Percentiles rank a stretch among this genome's conserved stretches.
These are phyloP conservation scores for Ogataea paraovalis DNA, from an alignment of 805 yeast genomes.

Conservation along the genomic window DNA sequence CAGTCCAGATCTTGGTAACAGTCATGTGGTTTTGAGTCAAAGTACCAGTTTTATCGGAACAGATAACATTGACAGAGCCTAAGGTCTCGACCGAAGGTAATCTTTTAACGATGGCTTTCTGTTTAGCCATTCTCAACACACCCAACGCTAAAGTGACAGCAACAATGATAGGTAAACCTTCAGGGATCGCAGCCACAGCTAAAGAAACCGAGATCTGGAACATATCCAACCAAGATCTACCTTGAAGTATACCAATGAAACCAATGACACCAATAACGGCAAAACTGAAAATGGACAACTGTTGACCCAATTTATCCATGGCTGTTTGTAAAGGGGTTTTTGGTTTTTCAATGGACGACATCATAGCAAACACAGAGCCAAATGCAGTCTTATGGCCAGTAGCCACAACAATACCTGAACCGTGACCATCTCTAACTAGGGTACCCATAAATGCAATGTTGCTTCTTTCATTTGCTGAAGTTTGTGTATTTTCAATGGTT, in stretches of 20 bases:
- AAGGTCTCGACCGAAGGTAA: constrained; percentile 93
- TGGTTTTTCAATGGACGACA: constrained; percentile 93
- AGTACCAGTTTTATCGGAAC: constrained; percentile 90
- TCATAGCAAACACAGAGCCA: constrained; percentile 93
- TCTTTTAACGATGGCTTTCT: constrained; percentile 90
- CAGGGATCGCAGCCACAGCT: constrained; percentile 99
- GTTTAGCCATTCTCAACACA: constrained; percentile 91
- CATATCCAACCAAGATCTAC: constrained; percentile 95
- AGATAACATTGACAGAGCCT: constrained; percentile 90
- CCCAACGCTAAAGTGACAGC: constrained; percentile 97
- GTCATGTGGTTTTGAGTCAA: constrained; percentile 91
- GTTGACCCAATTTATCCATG: constrained; percentile 94
- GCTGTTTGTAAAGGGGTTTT: constrained; percentile 94
- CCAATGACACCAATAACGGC: constrained; percentile 89
- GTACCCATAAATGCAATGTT: constrained; percentile 97
- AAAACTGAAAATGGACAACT: constrained; percentile 80
- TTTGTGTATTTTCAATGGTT: constrained; percentile 30
- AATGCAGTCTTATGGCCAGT: constrained; percentile 89
- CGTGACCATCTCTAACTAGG: constrained; percentile 92
- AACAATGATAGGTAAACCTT: constrained; percentile 96
- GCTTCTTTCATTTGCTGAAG: constrained; percentile 52
- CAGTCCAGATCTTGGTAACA: constrained; percentile 76
- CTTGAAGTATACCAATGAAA: constrained; percentile 83
- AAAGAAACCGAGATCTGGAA: constrained; percentile 94
- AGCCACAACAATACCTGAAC: constrained; percentile 87